Percentiles rank a stretch among this genome's conserved stretches.
These are phyloP conservation scores for Aspergillus thermomutatus DNA, from an alignment of 2,329 filamentous ascomycete species.

Conservation along the genomic window DNA sequence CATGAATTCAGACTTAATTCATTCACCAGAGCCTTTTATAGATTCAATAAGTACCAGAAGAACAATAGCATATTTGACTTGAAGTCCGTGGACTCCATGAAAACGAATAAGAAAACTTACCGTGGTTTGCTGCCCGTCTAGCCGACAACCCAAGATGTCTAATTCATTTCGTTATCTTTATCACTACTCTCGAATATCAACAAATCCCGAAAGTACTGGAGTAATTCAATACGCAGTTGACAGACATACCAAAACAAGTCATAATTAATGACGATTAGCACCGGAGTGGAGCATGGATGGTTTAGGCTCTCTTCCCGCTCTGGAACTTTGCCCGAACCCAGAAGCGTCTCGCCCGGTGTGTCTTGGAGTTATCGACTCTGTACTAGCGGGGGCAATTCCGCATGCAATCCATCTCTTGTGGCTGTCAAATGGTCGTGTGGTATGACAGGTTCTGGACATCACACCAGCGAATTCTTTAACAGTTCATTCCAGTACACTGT, in stretches of 20 bases:
- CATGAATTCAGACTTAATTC: background rate
- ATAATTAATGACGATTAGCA: background rate
- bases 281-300: constrained; percentile 1
- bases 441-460: background rate
- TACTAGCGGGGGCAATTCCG: background rate
- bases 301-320: constrained; percentile 9
- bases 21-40: background rate
- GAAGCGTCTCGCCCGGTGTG: background rate
- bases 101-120: background rate
- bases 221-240: background rate
- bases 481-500: too few relatives aligned
- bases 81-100: background rate
- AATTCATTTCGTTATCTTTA: background rate
- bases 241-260: background rate
- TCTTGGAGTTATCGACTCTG: background rate
- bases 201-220: background rate
- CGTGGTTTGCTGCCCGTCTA: background rate
- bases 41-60: background rate
- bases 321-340: constrained; percentile 9
- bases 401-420: background rate
- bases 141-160: background rate
- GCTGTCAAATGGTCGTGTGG: background rate
- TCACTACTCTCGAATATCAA: background rate
- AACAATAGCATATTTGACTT: background rate
- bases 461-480: background rate